phyloP scores from a whole-genome alignment of 768 basidiomycete species.

The Gautieria morchelliformis region DNA sequence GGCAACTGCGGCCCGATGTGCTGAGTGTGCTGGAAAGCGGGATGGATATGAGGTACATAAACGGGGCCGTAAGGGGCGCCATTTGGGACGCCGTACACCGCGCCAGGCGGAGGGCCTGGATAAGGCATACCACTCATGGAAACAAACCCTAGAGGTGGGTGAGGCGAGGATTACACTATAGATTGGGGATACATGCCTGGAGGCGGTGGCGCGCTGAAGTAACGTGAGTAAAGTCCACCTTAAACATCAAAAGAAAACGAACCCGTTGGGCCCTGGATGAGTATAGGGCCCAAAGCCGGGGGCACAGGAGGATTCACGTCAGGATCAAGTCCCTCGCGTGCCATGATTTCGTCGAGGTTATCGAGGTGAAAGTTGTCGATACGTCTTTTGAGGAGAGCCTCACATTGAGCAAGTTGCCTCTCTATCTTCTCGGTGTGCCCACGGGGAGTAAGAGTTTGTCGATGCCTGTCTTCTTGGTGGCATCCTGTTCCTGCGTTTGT shows the following conservation, averaged over 20 bases:
- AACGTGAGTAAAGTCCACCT: slow-evolving; percentile 15
- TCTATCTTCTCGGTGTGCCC: slow-evolving; percentile 80
- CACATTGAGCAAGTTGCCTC: slow-evolving; percentile 69
- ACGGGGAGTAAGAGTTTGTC: slow-evolving; percentile 76
- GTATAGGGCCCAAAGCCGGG: slow-evolving; percentile 8
- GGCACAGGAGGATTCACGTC: slow-evolving; percentile 2
- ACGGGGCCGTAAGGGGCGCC: slow-evolving; percentile 7
- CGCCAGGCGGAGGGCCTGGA: slow-evolving; percentile 3
- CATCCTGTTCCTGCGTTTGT: slow-evolving; percentile 69
- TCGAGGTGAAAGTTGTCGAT: slow-evolving; percentile 59
- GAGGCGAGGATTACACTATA: slow-evolving; percentile 24
- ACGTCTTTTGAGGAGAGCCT: slow-evolving; percentile 66
- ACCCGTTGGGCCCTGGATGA: slow-evolving; percentile 19
- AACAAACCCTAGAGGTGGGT: slow-evolving; percentile 20
- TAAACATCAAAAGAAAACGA: slow-evolving; percentile 25
- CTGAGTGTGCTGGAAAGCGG: slow-evolving; percentile 40
- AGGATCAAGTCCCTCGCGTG: slow-evolving; percentile 55
- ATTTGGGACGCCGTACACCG: slow-evolving; percentile 5
- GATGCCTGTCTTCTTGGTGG: slow-evolving; percentile 82
- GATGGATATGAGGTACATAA: slow-evolving; percentile 54
- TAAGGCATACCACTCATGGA: neutral
- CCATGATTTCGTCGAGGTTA: slow-evolving; percentile 53
- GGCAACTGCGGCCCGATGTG: slow-evolving; percentile 30
- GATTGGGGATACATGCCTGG: slow-evolving; percentile 15
- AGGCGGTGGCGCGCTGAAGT: slow-evolving; percentile 16